These are phyloP conservation scores for Reutealis trisperma DNA, from an alignment of 345 rosid genomes.

Conservation along the genomic window DNA sequence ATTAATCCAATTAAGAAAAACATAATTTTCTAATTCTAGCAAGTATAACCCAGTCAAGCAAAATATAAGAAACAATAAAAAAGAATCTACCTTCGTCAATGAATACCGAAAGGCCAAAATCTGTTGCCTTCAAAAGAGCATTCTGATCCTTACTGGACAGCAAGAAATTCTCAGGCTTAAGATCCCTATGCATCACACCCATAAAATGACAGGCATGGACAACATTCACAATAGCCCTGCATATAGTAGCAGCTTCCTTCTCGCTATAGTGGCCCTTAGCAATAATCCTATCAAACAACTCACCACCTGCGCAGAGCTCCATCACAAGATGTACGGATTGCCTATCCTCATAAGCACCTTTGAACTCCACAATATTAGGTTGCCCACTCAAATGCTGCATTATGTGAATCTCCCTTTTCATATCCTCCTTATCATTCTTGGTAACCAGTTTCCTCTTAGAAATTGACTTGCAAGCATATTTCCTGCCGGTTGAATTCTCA, in stretches of 20 bases:
- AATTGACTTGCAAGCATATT: constrained; percentile 34
- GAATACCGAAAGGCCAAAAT: constrained; percentile 43
- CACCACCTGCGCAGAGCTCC: constrained; percentile 37
- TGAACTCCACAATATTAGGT: constrained; percentile 36
- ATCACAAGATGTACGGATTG: constrained; percentile 34
- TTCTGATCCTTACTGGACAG: constrained; percentile 22
- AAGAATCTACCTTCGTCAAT: constrained; percentile 45
- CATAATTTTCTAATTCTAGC: neutral
- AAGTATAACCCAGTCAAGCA: neutral
- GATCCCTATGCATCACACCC: constrained; percentile 41
- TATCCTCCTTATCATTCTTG: constrained; percentile 32
- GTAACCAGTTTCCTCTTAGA: constrained; percentile 32
- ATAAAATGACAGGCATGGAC: constrained; percentile 34
- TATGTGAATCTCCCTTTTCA: constrained; percentile 37
- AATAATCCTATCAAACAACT: constrained; percentile 26
- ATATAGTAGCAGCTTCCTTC: constrained; percentile 34
- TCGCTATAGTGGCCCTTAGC: constrained; percentile 36
- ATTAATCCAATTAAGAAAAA: neutral
- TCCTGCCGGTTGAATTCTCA: constrained; percentile 28
- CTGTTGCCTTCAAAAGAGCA: constrained; percentile 30
- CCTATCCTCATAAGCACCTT: constrained; percentile 37
- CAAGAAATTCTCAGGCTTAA: constrained; percentile 39
- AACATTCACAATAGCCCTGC: constrained; percentile 35
- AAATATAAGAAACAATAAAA: neutral
- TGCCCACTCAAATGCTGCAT: constrained; percentile 39